A percentile compares a stretch with the other conserved stretches of the same genome.
Evolutionary conservation across 129 eudicot species (phyloP).

Genomic region (Flaveria bidentis): DNA sequence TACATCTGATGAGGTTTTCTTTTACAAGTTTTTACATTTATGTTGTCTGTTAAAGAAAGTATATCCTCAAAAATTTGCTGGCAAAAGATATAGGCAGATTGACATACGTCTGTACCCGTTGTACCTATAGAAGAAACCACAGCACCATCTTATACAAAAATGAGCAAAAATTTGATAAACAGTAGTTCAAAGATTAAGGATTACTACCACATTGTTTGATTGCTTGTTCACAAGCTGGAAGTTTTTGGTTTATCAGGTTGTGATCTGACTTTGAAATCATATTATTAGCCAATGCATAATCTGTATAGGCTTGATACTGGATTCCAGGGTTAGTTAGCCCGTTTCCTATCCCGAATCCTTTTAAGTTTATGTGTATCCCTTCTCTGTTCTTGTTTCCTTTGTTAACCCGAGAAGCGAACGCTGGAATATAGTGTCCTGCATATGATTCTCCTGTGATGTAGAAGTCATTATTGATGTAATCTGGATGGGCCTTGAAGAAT

Average conservation of each 20-base stretch:
- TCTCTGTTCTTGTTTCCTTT: constrained; percentile 43
- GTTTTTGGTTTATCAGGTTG: constrained; percentile 28
- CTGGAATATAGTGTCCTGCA: constrained; percentile 75
- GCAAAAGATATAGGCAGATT: constrained; percentile 47
- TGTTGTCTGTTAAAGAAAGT: constrained; percentile 28
- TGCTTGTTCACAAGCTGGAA: constrained; percentile 50
- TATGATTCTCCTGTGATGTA: constrained; percentile 95
- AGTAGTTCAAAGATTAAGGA: constrained; percentile 2
- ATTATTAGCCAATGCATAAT: constrained; percentile 58
- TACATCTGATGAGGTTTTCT: neutral
- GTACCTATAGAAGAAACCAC: constrained; percentile 43
- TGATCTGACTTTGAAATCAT: constrained; percentile 48
- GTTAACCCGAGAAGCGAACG: constrained; percentile 39
- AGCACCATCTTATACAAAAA: neutral
- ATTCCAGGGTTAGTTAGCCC: constrained; percentile 73
- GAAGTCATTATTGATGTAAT: constrained; percentile 66
- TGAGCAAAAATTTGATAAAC: neutral
- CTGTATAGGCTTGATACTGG: constrained; percentile 65
- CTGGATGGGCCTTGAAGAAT: constrained; percentile 70
- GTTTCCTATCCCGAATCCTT: constrained; percentile 75
- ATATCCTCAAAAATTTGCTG: constrained; percentile 51
- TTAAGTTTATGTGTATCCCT: constrained; percentile 40
- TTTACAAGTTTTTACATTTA: constrained; percentile 47
- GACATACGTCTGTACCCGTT: constrained; percentile 48
- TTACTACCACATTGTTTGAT: constrained; percentile 56